Evolutionary conservation across 495 filamentous ascomycete genomes (phyloP).

Genomic region (Tuber indicum): DNA sequence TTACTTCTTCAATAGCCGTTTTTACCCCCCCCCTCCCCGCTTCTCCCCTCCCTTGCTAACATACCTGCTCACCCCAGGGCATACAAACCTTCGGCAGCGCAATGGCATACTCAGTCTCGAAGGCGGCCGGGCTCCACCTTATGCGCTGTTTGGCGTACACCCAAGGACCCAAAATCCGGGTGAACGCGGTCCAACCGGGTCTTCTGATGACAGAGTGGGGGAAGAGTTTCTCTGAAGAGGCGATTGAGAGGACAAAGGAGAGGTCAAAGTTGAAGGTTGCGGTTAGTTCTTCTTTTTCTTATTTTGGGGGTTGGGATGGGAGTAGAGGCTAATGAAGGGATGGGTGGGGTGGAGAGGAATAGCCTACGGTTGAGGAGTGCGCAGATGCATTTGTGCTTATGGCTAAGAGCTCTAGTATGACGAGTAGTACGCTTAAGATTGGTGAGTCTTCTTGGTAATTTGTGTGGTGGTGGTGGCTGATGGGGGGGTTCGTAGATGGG

Average conservation of each 20-base stretch:
- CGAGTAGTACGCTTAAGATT: constrained; percentile 33
- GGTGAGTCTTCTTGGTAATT: constrained; percentile 15
- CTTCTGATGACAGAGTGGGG: constrained; percentile 70
- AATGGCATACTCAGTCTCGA: constrained; percentile 61
- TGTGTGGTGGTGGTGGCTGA: neutral
- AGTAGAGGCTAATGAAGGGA: neutral
- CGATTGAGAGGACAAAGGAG: constrained; percentile 22
- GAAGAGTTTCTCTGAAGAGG: constrained; percentile 21
- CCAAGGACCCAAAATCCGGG: constrained; percentile 58
- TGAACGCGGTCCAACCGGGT: constrained; percentile 60
- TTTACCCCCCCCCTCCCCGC: neutral
- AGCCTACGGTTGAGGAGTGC: constrained; percentile 32
- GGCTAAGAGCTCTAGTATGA: constrained; percentile 32
- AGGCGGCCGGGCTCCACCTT: constrained; percentile 61
- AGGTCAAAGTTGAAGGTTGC: constrained; percentile 26
- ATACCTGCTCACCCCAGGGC: neutral
- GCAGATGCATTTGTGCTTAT: constrained; percentile 34
- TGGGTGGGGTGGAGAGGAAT: neutral
- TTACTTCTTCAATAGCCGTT: constrained; percentile 60
- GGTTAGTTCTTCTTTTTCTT: constrained; percentile 8
- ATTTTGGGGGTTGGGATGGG: neutral
- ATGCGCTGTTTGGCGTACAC: constrained; percentile 65
- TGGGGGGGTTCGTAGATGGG: constrained; percentile 11
- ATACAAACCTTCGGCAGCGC: constrained; percentile 47
- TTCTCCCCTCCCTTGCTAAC: neutral